These are phyloP conservation scores for Graphilbum fragrans DNA, from an alignment of 2,329 filamentous ascomycete species.

Conservation along the genomic window DNA sequence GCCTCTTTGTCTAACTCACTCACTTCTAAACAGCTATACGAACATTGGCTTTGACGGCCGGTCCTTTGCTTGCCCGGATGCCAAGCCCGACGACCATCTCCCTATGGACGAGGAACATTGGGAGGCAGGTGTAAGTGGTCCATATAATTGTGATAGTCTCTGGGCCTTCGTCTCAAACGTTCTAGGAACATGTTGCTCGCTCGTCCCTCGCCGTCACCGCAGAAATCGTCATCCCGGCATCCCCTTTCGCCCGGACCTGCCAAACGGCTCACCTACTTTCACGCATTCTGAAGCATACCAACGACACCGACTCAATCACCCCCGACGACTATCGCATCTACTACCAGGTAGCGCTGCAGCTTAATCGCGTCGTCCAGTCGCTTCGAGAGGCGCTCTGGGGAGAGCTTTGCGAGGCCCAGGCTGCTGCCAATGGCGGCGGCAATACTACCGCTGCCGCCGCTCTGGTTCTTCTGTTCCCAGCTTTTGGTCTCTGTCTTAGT, in stretches of 20 bases:
- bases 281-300: conserved; percentile 7
- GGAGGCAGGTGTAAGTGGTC: conserved; percentile 5
- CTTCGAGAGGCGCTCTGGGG: conserved; percentile 4
- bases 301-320: background rate
- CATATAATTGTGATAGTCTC: background rate
- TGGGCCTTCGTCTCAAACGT: background rate
- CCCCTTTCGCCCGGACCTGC: conserved; percentile 9
- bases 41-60: conserved; percentile 7
- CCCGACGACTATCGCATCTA: conserved; percentile 2
- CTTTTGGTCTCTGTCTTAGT: conserved; percentile 5
- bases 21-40: conserved; percentile 1
- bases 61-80: conserved; percentile 5
- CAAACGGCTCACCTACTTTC: conserved; percentile 9
- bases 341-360: conserved; percentile 7
- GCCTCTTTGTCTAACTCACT: background rate
- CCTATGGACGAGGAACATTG: conserved; percentile 8
- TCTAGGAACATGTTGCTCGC: conserved; percentile 5
- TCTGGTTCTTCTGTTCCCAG: conserved; percentile 3
- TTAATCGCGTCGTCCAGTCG: conserved; percentile 3
- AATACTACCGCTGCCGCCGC: background rate
- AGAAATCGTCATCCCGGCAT: conserved; percentile 1
- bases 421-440: background rate
- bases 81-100: conserved; percentile 6
- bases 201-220: conserved; percentile 8
- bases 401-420: conserved; percentile 4